Conservation (phyloP, 164 flowering plant species). For the Cinnamomum chago region DNA sequence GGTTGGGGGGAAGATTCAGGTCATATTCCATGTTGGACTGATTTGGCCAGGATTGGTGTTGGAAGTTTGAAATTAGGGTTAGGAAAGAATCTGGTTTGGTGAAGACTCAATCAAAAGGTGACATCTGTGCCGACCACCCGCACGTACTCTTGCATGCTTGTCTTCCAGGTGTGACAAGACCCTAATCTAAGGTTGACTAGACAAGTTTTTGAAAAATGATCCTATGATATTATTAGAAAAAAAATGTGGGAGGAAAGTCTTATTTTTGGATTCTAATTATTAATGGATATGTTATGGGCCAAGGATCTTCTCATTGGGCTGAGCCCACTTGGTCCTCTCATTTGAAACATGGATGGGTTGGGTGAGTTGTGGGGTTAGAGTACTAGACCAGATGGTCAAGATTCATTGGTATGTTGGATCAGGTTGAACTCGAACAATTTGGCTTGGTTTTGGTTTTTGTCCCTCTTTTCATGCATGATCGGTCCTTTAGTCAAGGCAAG, state of each 20-base stretch:
- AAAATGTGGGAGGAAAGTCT: not conserved
- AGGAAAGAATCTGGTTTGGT: slow-evolving; percentile 3
- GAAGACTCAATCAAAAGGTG: not conserved
- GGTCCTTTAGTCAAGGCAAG: too few species aligned
- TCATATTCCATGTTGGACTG: not conserved
- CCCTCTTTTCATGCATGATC: too few species aligned
- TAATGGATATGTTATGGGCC: not conserved
- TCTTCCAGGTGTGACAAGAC: not conserved
- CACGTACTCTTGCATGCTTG: not conserved
- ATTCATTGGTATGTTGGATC: too few species aligned
- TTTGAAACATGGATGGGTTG: not conserved
- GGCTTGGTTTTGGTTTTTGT: too few species aligned
- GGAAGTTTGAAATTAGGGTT: not conserved
- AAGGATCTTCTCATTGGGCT: too few species aligned
- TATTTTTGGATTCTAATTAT: not conserved
- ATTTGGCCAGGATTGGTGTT: not conserved
- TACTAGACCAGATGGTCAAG: too few species aligned
- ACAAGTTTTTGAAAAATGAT: not conserved
- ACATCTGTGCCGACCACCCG: not conserved
- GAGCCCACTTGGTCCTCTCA: not conserved
- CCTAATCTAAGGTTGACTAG: not conserved
- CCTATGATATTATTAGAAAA: not conserved
- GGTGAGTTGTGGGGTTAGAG: too few species aligned
- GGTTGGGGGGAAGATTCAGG: not conserved
- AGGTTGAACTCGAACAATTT: too few species aligned